These are phyloP conservation scores for Xylaria intraflava DNA, from an alignment of 495 filamentous ascomycete species.

Conservation along the genomic window DNA sequence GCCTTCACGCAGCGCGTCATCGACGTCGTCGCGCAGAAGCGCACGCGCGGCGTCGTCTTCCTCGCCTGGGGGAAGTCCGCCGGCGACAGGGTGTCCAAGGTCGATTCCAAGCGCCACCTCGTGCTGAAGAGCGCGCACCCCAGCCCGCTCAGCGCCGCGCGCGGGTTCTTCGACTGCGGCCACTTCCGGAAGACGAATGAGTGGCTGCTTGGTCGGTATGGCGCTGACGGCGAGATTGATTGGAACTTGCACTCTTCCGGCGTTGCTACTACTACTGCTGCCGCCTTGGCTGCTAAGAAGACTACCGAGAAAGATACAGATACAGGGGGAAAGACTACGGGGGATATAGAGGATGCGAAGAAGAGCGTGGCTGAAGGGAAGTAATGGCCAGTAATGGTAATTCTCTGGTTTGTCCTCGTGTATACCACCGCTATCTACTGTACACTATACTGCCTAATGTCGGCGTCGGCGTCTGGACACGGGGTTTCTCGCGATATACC, in stretches of 20 bases:
- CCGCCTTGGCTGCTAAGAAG: slow-evolving; percentile 7
- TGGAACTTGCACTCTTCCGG: slow-evolving; percentile 61
- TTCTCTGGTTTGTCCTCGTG: too few relatives aligned
- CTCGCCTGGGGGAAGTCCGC: slow-evolving; percentile 87
- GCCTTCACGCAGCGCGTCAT: slow-evolving; percentile 83
- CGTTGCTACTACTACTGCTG: background rate
- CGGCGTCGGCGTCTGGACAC: too few relatives aligned
- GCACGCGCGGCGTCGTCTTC: slow-evolving; percentile 80
- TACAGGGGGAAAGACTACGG: slow-evolving; percentile 10
- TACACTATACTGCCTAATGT: too few relatives aligned
- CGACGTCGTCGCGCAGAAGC: slow-evolving; percentile 69
- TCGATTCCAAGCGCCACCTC: slow-evolving; percentile 65
- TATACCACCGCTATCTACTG: too few relatives aligned
- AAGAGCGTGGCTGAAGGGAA: too few relatives aligned
- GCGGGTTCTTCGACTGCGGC: slow-evolving; percentile 78
- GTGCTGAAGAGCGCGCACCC: slow-evolving; percentile 85
- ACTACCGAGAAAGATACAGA: slow-evolving; percentile 16
- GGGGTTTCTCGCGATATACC: too few relatives aligned
- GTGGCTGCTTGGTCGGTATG: slow-evolving; percentile 75
- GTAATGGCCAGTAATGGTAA: too few relatives aligned
- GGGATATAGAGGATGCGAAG: slow-evolving; percentile 10
- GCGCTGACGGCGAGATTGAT: slow-evolving; percentile 70
- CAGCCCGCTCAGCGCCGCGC: slow-evolving; percentile 72
- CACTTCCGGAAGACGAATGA: slow-evolving; percentile 89
- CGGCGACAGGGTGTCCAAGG: slow-evolving; percentile 59